A percentile compares a stretch with the other conserved stretches of the same genome.
Conservation (phyloP, 2,329 filamentous ascomycete species). For the Plenodomus lindquistii region DNA sequence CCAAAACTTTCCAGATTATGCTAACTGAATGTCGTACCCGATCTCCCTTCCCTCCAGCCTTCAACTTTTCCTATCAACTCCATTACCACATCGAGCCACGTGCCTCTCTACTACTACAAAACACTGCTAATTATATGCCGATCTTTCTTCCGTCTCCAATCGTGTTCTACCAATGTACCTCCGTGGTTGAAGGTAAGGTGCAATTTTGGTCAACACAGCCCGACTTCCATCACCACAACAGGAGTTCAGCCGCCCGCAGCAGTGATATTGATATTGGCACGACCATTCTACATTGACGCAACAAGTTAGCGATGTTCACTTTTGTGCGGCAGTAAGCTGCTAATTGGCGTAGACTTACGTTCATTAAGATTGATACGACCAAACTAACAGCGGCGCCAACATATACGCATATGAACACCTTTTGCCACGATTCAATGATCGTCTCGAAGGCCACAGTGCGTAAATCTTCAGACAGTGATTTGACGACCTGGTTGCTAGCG, state of each 20-base stretch:
- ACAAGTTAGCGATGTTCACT: neutral
- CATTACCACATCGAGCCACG: too few species aligned
- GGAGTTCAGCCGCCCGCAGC: neutral
- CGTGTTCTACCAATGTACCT: neutral
- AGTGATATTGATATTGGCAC: neutral
- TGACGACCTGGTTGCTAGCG: constrained; percentile 33
- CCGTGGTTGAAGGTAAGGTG: neutral
- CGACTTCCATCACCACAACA: neutral
- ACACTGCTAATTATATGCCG: neutral
- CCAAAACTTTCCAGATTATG: too few species aligned
- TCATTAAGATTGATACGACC: neutral
- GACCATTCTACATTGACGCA: neutral
- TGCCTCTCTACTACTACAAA: too few species aligned
- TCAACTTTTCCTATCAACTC: too few species aligned
- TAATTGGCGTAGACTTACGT: neutral
- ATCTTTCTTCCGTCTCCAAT: neutral
- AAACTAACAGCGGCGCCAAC: neutral
- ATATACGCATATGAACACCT: neutral
- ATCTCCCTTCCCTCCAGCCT: too few species aligned
- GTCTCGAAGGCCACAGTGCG: neutral
- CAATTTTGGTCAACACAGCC: neutral
- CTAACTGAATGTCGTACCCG: too few species aligned
- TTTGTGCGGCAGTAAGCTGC: neutral
- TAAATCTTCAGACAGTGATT: constrained; percentile 18
- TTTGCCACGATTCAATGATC: neutral